These are phyloP conservation scores for Emmonsiellopsis sp. DNA, from an alignment of 2,329 filamentous ascomycete species.

Conservation along the genomic window DNA sequence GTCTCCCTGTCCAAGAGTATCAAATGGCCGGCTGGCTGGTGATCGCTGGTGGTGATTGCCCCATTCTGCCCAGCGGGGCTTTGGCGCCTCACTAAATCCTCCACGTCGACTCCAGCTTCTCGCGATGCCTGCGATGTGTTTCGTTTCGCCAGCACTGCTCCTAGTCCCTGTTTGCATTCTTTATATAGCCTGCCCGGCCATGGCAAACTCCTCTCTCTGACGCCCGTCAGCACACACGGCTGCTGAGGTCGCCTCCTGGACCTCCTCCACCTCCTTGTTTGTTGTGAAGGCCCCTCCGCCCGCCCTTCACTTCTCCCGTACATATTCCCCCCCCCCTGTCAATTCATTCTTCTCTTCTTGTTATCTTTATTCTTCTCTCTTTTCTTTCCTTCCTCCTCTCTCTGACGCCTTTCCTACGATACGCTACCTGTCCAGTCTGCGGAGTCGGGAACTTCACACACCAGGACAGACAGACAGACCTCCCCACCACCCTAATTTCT, in stretches of 20 bases:
- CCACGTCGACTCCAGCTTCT: too few relatives aligned
- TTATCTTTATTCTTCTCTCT: background rate
- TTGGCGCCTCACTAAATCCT: background rate
- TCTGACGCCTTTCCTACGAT: background rate
- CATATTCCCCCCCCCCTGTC: background rate
- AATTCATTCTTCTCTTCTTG: background rate
- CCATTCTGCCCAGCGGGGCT: background rate
- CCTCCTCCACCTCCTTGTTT: background rate
- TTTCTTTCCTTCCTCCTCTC: background rate
- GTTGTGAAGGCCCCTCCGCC: background rate
- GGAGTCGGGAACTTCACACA: slow-evolving; percentile 1
- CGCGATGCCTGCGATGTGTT: too few relatives aligned
- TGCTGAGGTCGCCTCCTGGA: too few relatives aligned
- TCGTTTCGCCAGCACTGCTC: too few relatives aligned
- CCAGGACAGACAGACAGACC: background rate
- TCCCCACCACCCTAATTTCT: too few relatives aligned
- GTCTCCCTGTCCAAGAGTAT: background rate
- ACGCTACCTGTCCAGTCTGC: background rate
- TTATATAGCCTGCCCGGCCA: too few relatives aligned
- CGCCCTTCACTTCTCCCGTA: background rate
- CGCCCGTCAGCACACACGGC: too few relatives aligned
- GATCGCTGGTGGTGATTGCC: background rate
- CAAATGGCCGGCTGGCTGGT: background rate
- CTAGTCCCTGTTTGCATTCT: too few relatives aligned
- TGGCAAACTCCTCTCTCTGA: too few relatives aligned